Conservation (phyloP, 441 rosid genomes). For the Adansonia gregorii region DNA sequence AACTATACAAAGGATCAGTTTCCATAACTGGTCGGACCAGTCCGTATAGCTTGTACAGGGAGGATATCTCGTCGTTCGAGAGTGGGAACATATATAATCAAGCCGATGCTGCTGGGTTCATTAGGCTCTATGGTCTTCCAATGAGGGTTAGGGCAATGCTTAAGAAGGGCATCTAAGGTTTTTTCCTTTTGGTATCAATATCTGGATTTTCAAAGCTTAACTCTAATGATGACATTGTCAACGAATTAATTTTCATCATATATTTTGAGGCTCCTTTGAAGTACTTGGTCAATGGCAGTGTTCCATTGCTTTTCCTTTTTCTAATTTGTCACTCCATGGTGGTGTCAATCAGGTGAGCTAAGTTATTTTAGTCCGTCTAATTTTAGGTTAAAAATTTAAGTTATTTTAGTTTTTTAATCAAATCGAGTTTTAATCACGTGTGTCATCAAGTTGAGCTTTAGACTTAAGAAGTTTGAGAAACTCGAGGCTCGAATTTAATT, state of each 20-base stretch:
- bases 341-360: no score
- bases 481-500: no score
- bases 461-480: no score
- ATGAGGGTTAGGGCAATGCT: slow-evolving; percentile 85
- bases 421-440: no score
- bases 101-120: slow-evolving; percentile 93
- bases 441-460: no score
- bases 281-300: background rate
- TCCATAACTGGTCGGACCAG: slow-evolving; percentile 65
- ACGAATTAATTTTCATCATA: background rate
- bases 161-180: slow-evolving; percentile 45
- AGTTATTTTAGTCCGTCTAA: no score
- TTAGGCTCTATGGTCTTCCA: slow-evolving; percentile 76
- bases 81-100: slow-evolving; percentile 85
- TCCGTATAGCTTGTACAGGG: slow-evolving; percentile 75
- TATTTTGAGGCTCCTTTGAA: background rate
- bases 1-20: slow-evolving; percentile 79
- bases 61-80: slow-evolving; percentile 90
- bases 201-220: background rate
- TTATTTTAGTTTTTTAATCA: no score
- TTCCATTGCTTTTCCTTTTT: background rate
- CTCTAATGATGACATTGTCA: background rate
- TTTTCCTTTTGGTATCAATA: background rate
- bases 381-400: no score
- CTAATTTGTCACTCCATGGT: background rate